Evolutionary conservation across 345 rosid species (phyloP).

Genomic region (Hevea brasiliensis): DNA sequence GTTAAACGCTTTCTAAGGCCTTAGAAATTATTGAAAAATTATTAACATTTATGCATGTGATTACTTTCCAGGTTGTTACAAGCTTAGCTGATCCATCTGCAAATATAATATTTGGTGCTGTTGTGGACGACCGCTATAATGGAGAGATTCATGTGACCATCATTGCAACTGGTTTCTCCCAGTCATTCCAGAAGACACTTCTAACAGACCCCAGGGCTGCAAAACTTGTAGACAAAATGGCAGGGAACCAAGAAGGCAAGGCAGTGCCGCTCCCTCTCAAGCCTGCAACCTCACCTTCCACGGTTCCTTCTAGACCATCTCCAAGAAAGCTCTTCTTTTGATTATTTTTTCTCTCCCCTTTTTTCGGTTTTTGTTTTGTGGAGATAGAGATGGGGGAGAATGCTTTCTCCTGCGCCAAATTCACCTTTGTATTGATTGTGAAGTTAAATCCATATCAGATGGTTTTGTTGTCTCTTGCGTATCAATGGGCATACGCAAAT

Average conservation of each 20-base stretch:
- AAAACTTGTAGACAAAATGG: slow-evolving; percentile 51
- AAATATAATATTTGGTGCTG: slow-evolving; percentile 97
- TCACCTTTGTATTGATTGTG: slow-evolving; percentile 35
- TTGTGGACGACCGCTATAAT: slow-evolving; percentile 88
- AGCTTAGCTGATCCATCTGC: slow-evolving; percentile 98
- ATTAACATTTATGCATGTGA: background rate
- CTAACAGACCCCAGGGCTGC: slow-evolving; percentile 74
- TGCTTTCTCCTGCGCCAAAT: slow-evolving; percentile 3
- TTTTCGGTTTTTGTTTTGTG: slow-evolving; percentile 13
- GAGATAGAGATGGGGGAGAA: background rate
- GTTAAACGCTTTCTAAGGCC: background rate
- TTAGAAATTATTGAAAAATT: background rate
- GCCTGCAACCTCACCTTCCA: slow-evolving; percentile 43
- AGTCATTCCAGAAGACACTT: slow-evolving; percentile 85
- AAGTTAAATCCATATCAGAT: slow-evolving; percentile 20
- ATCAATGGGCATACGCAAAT: background rate
- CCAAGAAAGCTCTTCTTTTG: slow-evolving; percentile 78
- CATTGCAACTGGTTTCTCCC: slow-evolving; percentile 95
- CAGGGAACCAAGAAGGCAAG: slow-evolving; percentile 54
- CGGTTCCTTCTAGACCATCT: slow-evolving; percentile 52
- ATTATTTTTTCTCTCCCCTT: slow-evolving; percentile 8
- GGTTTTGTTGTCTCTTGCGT: background rate
- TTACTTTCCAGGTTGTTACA: slow-evolving; percentile 73
- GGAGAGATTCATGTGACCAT: slow-evolving; percentile 97
- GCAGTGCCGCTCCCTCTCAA: slow-evolving; percentile 53